Evolutionary conservation across 78 protist species (phyloP), one percentile per base, ranked within the genome.

Genomic region (Emiliania huxleyi): DNA sequence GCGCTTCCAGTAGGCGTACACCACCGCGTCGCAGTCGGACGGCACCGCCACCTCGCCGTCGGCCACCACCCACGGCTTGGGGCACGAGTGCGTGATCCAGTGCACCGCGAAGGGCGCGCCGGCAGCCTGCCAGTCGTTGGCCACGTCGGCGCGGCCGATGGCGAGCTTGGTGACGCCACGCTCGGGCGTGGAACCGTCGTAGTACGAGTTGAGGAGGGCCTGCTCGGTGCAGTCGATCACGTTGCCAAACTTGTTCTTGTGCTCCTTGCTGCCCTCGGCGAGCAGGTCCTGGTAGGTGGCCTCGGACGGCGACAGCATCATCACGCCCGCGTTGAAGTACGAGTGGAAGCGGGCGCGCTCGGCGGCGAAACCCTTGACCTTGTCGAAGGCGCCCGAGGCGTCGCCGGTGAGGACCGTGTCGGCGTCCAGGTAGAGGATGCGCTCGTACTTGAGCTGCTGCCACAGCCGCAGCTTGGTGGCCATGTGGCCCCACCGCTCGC

Each of bases 401-500:
- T 11, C 37, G 48, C 48, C 85, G 44, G 85, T 77, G 85, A 77
- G 85, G n/a, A 77, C 46, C 3, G 85, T 43, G 87, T 79, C 87
- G 19, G 52, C 87, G 87, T 79, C 87, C 26, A 79, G 45, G 87
- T 43, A 79, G 52, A 79, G 46, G 37, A 79, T n/a, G 87, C 87
- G 87, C 87, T 18, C 33, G 87, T 79, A 79, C 87, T 79, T 33
- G 40, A 12, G 4, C 35, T 29, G 46, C 35, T 43, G 52, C 87
- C 87, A 79, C 52, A 79, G 87, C n/a, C 87, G 87, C 48, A 77
- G 85, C 85, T 77, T 77, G 85, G 85, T 77, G 18, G 85, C 85
- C 85, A 77, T 77, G 46, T 77, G 85, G 48, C 85, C 85, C 85
- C 85, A 77, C 35, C 85, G 85, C 85, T 77, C 85, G 85, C 85